Conservation (phyloP, 345 rosid genomes). For the Pistacia atlantica region DNA sequence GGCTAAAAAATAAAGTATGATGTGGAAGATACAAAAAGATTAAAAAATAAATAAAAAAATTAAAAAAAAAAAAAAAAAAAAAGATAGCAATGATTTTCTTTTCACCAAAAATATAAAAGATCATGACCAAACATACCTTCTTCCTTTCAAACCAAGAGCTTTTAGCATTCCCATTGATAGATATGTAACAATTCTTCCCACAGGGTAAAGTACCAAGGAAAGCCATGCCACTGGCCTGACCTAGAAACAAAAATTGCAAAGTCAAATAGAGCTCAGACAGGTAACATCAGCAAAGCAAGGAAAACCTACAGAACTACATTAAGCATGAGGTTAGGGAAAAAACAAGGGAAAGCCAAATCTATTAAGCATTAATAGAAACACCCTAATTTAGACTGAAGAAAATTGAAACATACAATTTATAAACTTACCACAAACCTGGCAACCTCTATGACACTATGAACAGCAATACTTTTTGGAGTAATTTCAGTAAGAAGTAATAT, state of each 20-base stretch:
- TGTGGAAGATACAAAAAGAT: not conserved
- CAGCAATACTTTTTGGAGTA: slow-evolving; percentile 98
- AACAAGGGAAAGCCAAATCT: not conserved
- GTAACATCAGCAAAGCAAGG: slow-evolving; percentile 7
- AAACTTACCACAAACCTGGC: slow-evolving; percentile 91
- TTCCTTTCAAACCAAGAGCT: slow-evolving; percentile 89
- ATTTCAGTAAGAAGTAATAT: slow-evolving; percentile 94
- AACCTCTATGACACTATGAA: slow-evolving; percentile 93
- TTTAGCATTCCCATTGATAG: slow-evolving; percentile 98
- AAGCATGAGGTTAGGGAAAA: not conserved
- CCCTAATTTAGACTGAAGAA: not conserved
- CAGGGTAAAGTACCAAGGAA: slow-evolving; percentile 90
- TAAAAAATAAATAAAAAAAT: no score
- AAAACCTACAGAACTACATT: slow-evolving; percentile 3
- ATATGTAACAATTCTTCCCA: slow-evolving; percentile 91
- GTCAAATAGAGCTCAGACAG: slow-evolving; percentile 24
- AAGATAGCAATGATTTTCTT: not conserved
- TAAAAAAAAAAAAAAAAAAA: no score
- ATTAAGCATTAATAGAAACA: not conserved
- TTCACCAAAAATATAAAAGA: not conserved
- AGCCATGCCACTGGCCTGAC: slow-evolving; percentile 99
- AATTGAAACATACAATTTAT: not conserved
- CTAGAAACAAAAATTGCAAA: slow-evolving; percentile 63
- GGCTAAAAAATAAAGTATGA: not conserved
- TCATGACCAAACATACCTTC: slow-evolving; percentile 58